A percentile compares a stretch with the other conserved stretches of the same genome.
Evolutionary conservation across 345 rosid species (phyloP).

Genomic region (Bretschneidera sinensis): DNA sequence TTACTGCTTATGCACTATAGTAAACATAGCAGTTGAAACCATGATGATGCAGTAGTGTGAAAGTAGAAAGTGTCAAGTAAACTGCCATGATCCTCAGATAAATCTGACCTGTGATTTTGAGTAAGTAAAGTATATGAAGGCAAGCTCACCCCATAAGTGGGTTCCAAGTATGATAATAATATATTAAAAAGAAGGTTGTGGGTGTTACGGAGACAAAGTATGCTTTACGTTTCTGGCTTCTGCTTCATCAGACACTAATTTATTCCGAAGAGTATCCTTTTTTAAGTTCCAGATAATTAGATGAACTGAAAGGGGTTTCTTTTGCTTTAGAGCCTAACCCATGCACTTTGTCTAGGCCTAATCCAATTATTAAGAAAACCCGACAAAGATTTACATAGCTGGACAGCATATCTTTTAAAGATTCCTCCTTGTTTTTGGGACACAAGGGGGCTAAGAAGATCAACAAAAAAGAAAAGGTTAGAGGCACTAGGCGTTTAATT

Average conservation of each 20-base stretch:
- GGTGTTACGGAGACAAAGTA: constrained; percentile 5
- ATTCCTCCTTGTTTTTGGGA: constrained; percentile 10
- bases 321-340: neutral
- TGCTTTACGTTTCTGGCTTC: constrained; percentile 9
- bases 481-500: too few relatives aligned
- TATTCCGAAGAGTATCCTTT: neutral
- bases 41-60: too few relatives aligned
- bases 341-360: neutral
- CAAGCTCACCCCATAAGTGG: too few relatives aligned
- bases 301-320: constrained; percentile 9
- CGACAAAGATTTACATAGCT: constrained; percentile 13
- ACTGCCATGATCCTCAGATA: too few relatives aligned
- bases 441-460: neutral
- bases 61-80: too few relatives aligned
- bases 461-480: neutral
- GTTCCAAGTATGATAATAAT: too few relatives aligned
- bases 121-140: too few relatives aligned
- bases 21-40: too few relatives aligned
- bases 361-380: constrained; percentile 20
- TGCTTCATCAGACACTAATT: neutral
- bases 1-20: too few relatives aligned
- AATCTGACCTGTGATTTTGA: too few relatives aligned
- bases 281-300: constrained; percentile 12
- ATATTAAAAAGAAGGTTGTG: neutral
- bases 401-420: constrained; percentile 21